phyloP scores from a whole-genome alignment of 129 eudicot genomes.

The Lactuca saligna region DNA sequence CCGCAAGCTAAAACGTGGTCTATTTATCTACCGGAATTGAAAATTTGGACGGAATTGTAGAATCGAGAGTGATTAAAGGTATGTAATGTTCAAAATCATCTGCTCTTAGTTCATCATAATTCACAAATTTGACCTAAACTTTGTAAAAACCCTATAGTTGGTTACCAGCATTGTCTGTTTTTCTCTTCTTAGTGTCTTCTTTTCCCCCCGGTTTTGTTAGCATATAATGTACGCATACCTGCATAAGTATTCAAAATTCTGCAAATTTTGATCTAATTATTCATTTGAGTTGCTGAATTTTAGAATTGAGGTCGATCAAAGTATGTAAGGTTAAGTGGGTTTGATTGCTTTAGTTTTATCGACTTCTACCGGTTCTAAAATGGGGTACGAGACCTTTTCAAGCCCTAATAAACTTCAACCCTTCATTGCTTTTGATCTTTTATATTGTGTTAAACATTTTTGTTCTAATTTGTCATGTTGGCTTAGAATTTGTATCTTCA shows the following conservation, averaged over 20 bases:
- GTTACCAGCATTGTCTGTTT: background rate
- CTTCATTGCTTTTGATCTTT: background rate
- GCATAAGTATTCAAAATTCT: background rate
- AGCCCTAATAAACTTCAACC: background rate
- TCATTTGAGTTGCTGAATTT: background rate
- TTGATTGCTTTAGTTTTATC: background rate
- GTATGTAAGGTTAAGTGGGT: constrained; percentile 1
- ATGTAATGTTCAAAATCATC: background rate
- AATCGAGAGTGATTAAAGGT: constrained; percentile 1
- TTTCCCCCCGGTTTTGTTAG: background rate
- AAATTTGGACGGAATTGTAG: constrained; percentile 8
- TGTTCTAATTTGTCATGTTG: background rate
- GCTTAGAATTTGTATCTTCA: background rate
- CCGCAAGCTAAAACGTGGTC: background rate
- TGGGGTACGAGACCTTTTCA: background rate
- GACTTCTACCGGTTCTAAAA: background rate
- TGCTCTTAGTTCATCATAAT: background rate
- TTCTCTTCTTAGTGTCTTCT: background rate
- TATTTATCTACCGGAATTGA: constrained; percentile 4
- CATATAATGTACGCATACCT: constrained; percentile 8
- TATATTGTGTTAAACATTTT: background rate
- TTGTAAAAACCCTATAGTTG: constrained; percentile 6
- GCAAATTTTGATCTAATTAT: background rate
- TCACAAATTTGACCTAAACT: constrained; percentile 15
- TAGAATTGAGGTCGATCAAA: constrained; percentile 7